phyloP scores from a whole-genome alignment of 169 alveolate genomes.

The Blepharisma undulans region DNA sequence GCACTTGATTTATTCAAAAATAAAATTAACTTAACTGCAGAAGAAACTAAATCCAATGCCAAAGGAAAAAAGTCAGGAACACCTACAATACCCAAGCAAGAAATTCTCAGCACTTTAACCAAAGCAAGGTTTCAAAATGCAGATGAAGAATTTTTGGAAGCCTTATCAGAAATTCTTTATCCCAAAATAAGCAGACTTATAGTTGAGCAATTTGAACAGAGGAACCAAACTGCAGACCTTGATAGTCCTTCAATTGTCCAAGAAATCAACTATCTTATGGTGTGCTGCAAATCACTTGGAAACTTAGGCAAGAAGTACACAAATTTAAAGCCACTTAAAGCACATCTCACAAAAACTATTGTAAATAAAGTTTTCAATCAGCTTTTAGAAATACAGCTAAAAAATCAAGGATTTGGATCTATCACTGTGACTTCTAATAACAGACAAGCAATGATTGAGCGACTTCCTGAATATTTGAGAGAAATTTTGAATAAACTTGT shows the following conservation, averaged over 20 bases:
- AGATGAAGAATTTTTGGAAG: constrained; percentile 24
- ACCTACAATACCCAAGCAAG: neutral
- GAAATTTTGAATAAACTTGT: neutral
- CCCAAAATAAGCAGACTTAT: neutral
- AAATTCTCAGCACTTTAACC: neutral
- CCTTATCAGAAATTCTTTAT: neutral
- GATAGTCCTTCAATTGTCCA: neutral
- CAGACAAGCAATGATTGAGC: neutral
- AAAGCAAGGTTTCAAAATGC: neutral
- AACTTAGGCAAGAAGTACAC: neutral
- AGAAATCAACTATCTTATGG: neutral
- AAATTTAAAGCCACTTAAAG: constrained; percentile 26
- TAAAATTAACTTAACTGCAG: neutral
- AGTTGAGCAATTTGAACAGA: neutral
- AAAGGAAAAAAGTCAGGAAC: neutral
- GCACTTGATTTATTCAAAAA: neutral
- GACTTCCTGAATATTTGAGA: constrained; percentile 22
- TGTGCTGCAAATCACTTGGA: constrained; percentile 7
- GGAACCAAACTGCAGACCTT: neutral
- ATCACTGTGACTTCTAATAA: neutral
- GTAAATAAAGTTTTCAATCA: constrained; percentile 16
- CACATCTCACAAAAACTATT: neutral
- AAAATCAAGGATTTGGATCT: neutral
- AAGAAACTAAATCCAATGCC: constrained; percentile 20
- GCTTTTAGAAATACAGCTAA: neutral